Conservation (phyloP, 176 grass and related monocot species). For the Musa beccarii region DNA sequence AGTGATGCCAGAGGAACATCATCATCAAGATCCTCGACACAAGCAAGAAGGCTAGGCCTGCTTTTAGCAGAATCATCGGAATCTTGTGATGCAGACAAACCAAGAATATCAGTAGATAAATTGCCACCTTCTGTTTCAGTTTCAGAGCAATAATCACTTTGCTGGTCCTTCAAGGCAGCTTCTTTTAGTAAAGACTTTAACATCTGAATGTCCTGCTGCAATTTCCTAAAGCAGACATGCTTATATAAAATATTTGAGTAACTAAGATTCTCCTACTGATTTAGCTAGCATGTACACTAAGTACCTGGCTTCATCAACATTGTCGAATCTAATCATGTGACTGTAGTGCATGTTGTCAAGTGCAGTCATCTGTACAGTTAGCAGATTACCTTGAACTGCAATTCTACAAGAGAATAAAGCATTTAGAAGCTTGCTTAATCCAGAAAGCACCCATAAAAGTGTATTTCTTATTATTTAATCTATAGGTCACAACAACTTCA, state of each 20-base stretch:
- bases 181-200: slow-evolving; percentile 55
- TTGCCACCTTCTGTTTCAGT: slow-evolving; percentile 63
- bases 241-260: background rate
- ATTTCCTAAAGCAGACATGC: slow-evolving; percentile 37
- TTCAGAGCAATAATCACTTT: slow-evolving; percentile 77
- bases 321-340: slow-evolving; percentile 87
- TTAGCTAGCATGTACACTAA: background rate
- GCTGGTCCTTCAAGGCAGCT: slow-evolving; percentile 27
- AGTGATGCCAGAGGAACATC: slow-evolving; percentile 54
- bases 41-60: slow-evolving; percentile 2
- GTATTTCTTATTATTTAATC: background rate
- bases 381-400: slow-evolving; percentile 63
- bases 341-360: slow-evolving; percentile 95
- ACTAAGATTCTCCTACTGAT: background rate
- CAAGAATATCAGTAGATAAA: slow-evolving; percentile 30
- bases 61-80: slow-evolving; percentile 23
- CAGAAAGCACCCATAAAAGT: slow-evolving; percentile 7
- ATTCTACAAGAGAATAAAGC: slow-evolving; percentile 47
- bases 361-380: slow-evolving; percentile 48
- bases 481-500: background rate
- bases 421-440: slow-evolving; percentile 4
- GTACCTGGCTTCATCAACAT: slow-evolving; percentile 71
- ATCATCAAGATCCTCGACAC: slow-evolving; percentile 41
- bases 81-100: slow-evolving; percentile 12
- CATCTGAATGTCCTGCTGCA: slow-evolving; percentile 52